phyloP scores from a whole-genome alignment of 2,329 filamentous ascomycete genomes.

The Nemania bipapillata region DNA sequence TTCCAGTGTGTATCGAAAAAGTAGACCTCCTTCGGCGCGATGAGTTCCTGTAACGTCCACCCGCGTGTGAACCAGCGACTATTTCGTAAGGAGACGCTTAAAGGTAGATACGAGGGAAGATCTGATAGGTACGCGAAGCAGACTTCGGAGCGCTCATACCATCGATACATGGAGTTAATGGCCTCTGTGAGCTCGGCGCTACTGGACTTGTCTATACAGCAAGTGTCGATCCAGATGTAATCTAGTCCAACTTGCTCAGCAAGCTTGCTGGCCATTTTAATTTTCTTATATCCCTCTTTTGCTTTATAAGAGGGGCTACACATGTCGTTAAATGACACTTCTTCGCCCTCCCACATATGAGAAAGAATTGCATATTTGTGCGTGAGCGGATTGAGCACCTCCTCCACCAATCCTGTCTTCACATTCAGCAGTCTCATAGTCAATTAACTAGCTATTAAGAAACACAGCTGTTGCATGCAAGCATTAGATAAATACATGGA shows the following conservation, averaged over 20 bases:
- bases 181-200: constrained; percentile 18
- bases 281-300: constrained; percentile 16
- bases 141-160: constrained; percentile 11
- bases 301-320: neutral
- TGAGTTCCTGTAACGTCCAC: constrained; percentile 1
- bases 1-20: constrained; percentile 20
- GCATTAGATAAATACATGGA: no score
- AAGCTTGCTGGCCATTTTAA: constrained; percentile 9
- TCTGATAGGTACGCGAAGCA: constrained; percentile 26
- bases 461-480: neutral
- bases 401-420: constrained; percentile 5
- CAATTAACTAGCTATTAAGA: no score
- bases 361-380: constrained; percentile 19
- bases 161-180: constrained; percentile 9
- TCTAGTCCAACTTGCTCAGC: constrained; percentile 2
- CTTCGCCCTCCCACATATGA: constrained; percentile 11
- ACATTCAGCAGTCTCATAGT: constrained; percentile 17
- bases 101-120: constrained; percentile 10
- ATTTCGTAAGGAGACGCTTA: neutral
- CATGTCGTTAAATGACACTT: constrained; percentile 6
- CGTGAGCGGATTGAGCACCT: constrained; percentile 11
- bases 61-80: neutral
- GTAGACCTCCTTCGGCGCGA: constrained; percentile 13
- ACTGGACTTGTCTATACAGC: constrained; percentile 21
- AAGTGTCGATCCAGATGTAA: constrained; percentile 24